phyloP scores from a whole-genome alignment of 805 yeast genomes.

The Metschnikowia drakensbergensis region DNA sequence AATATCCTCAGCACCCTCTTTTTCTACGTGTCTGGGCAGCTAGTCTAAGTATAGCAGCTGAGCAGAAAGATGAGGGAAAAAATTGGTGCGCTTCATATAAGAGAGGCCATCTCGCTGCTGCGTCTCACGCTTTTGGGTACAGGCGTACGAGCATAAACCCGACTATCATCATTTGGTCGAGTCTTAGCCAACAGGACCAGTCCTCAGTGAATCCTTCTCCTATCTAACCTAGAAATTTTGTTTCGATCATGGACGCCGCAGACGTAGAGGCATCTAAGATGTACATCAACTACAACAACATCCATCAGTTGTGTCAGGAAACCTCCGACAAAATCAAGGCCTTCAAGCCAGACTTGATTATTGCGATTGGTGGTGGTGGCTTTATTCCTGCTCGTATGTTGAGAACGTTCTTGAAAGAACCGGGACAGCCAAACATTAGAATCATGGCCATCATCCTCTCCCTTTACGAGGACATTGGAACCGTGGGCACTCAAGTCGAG shows the following conservation, averaged over 20 bases:
- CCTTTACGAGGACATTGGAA: conserved; percentile 76
- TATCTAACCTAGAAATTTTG: background rate
- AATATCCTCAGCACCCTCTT: background rate
- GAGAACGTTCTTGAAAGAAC: conserved; percentile 85
- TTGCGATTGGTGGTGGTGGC: conserved; percentile 98
- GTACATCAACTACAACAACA: conserved; percentile 73
- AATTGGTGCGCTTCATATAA: background rate
- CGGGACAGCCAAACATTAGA: conserved; percentile 83
- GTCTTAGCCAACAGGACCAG: background rate
- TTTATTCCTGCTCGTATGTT: conserved; percentile 96
- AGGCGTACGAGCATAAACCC: conserved; percentile 3
- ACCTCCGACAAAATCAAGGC: conserved; percentile 51
- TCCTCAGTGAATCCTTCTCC: background rate
- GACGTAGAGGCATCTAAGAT: conserved; percentile 21
- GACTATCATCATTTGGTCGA: background rate
- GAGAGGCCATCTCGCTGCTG: conserved; percentile 4
- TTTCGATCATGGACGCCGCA: conserved; percentile 16
- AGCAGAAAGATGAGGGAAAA: background rate
- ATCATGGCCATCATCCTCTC: conserved; percentile 94
- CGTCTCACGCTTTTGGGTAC: conserved; percentile 5
- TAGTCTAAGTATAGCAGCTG: background rate
- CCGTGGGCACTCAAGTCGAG: conserved; percentile 40
- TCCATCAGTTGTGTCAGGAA: conserved; percentile 79
- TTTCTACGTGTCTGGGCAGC: background rate
- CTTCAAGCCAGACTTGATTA: conserved; percentile 47